These are phyloP conservation scores for Botrytis fabae DNA, from an alignment of 2,329 filamentous ascomycete genomes.

Conservation along the genomic window DNA sequence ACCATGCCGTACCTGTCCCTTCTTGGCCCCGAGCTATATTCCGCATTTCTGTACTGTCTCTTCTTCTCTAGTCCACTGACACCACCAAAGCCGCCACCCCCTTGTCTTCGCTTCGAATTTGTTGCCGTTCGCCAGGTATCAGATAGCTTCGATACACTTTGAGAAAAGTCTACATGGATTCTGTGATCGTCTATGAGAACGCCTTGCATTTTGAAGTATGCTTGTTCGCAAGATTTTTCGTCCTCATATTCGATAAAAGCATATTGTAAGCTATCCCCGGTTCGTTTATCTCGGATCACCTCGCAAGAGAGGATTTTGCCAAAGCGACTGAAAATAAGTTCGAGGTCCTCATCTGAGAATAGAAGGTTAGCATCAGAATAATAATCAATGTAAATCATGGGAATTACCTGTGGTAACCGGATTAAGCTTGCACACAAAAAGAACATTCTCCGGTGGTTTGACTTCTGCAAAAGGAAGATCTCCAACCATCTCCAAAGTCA, in stretches of 20 bases:
- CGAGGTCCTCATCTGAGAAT: slow-evolving; percentile 74
- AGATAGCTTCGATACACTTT: slow-evolving; percentile 85
- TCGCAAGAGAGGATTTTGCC: slow-evolving; percentile 94
- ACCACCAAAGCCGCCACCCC: slow-evolving; percentile 82
- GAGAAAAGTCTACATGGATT: slow-evolving; percentile 98
- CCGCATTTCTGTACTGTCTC: slow-evolving; percentile 73
- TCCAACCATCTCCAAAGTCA: slow-evolving; percentile 97
- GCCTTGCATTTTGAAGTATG: slow-evolving; percentile 98
- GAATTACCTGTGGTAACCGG: slow-evolving; percentile 74
- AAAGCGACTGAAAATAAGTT: slow-evolving; percentile 95
- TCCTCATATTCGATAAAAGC: slow-evolving; percentile 97
- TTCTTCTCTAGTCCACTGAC: slow-evolving; percentile 86
- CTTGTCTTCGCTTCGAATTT: slow-evolving; percentile 70
- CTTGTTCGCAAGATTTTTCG: slow-evolving; percentile 87
- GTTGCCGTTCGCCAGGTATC: slow-evolving; percentile 86
- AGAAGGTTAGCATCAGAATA: slow-evolving; percentile 21
- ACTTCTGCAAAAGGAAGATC: slow-evolving; percentile 97
- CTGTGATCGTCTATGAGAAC: slow-evolving; percentile 95
- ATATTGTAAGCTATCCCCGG: slow-evolving; percentile 93
- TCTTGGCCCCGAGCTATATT: slow-evolving; percentile 41
- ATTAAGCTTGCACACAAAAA: slow-evolving; percentile 98
- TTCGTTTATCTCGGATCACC: slow-evolving; percentile 90
- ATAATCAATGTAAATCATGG: not conserved
- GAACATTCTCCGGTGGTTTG: slow-evolving; percentile 92
- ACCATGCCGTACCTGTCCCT: slow-evolving; percentile 72